Conservation (phyloP, 768 basidiomycete species). For the Royoungia palumana region DNA sequence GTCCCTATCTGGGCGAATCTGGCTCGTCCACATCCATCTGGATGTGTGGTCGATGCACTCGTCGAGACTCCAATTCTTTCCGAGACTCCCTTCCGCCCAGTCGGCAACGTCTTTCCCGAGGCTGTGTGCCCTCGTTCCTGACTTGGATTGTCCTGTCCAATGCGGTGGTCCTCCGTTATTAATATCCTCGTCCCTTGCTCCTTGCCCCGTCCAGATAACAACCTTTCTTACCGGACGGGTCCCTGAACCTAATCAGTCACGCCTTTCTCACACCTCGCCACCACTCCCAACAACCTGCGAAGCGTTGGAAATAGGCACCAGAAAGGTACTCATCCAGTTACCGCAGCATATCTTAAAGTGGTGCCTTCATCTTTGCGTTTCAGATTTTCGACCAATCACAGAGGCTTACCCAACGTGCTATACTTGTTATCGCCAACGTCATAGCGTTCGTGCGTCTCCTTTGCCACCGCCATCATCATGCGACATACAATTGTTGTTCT, state of each 20-base stretch:
- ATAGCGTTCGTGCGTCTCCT: not conserved
- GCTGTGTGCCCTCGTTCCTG: too few species aligned
- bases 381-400: too few species aligned
- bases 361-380: not conserved
- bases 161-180: too few species aligned
- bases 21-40: not conserved
- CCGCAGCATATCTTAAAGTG: not conserved
- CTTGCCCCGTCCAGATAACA: not conserved
- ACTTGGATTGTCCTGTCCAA: too few species aligned
- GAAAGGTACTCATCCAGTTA: not conserved
- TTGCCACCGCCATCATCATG: not conserved
- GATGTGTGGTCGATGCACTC: too few species aligned
- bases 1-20: conserved; percentile 3
- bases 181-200: too few species aligned
- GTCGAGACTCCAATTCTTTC: too few species aligned
- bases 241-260: not conserved
- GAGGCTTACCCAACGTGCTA: not conserved
- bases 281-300: conserved; percentile 3
- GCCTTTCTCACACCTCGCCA: conserved; percentile 6
- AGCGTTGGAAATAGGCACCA: not conserved
- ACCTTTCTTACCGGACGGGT: not conserved
- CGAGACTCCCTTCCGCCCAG: too few species aligned
- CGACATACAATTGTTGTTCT: conserved; percentile 2
- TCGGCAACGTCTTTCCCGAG: too few species aligned
- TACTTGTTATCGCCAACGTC: conserved; percentile 4